These are phyloP conservation scores for Keithomyces neogunnii DNA, from an alignment of 2,329 filamentous ascomycete species.

Conservation along the genomic window DNA sequence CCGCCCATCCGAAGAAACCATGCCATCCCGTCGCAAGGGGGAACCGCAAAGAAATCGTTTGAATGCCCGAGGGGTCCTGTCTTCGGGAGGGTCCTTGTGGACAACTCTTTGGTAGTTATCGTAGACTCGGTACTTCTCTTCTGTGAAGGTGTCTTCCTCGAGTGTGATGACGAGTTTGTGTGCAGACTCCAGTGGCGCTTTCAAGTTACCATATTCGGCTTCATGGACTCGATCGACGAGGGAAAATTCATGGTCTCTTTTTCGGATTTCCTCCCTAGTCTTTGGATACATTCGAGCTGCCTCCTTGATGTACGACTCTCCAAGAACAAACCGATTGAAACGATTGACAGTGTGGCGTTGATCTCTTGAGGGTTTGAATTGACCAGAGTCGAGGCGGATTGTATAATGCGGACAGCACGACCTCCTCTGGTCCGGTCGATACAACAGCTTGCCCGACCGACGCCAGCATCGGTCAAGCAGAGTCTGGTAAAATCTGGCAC, in stretches of 20 bases:
- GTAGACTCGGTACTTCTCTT: slow-evolving; percentile 68
- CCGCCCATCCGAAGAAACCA: slow-evolving; percentile 37
- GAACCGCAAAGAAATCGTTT: slow-evolving; percentile 66
- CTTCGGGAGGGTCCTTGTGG: slow-evolving; percentile 54
- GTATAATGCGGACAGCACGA: slow-evolving; percentile 93
- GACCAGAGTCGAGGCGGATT: slow-evolving; percentile 59
- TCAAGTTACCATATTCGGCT: slow-evolving; percentile 47
- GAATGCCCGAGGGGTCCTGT: slow-evolving; percentile 56
- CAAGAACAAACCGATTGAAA: slow-evolving; percentile 64
- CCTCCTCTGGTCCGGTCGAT: slow-evolving; percentile 67
- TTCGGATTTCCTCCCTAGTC: slow-evolving; percentile 56
- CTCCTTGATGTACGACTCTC: slow-evolving; percentile 58
- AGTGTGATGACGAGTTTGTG: slow-evolving; percentile 62
- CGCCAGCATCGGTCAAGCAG: slow-evolving; percentile 73
- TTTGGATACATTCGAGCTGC: slow-evolving; percentile 56
- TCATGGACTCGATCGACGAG: slow-evolving; percentile 61
- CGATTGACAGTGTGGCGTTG: slow-evolving; percentile 70
- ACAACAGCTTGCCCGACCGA: slow-evolving; percentile 61
- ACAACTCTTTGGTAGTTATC: slow-evolving; percentile 68
- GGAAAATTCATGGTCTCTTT: slow-evolving; percentile 59
- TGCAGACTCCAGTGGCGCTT: slow-evolving; percentile 52
- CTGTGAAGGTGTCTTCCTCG: slow-evolving; percentile 60
- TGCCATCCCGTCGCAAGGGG: slow-evolving; percentile 44
- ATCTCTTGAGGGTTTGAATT: slow-evolving; percentile 59
- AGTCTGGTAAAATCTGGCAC: slow-evolving; percentile 58